Conservation (phyloP, 2,329 filamentous ascomycete genomes). For the Dactylellina haptotyla region DNA sequence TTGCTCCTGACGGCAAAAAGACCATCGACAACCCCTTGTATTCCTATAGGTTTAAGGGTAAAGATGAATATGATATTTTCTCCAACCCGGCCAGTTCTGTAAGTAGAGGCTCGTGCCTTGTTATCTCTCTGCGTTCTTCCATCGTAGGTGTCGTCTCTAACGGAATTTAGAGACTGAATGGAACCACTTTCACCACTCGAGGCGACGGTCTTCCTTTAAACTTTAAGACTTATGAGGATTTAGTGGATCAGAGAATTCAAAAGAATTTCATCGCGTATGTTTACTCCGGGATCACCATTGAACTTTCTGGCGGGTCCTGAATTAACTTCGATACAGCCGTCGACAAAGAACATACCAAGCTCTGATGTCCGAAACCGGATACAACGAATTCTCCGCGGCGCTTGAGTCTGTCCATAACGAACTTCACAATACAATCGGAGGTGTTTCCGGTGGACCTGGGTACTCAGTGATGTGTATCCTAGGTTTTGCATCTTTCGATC, state of each 20-base stretch:
- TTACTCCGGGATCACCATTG: not conserved
- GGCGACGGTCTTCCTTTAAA: slow-evolving; percentile 5
- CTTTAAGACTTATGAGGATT: not conserved
- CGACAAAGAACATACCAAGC: slow-evolving; percentile 55
- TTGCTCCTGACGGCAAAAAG: slow-evolving; percentile 35
- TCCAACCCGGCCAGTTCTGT: too few species aligned
- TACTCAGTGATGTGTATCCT: slow-evolving; percentile 57
- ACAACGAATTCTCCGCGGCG: slow-evolving; percentile 53
- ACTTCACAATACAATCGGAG: slow-evolving; percentile 53
- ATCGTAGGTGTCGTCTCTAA: too few species aligned
- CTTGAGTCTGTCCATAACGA: slow-evolving; percentile 57
- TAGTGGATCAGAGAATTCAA: slow-evolving; percentile 6
- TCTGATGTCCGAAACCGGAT: slow-evolving; percentile 52
- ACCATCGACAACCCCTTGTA: slow-evolving; percentile 28
- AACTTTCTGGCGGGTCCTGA: slow-evolving; percentile 14
- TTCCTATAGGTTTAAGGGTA: slow-evolving; percentile 3
- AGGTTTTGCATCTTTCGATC: slow-evolving; percentile 57
- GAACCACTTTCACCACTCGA: slow-evolving; percentile 16
- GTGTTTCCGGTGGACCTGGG: slow-evolving; percentile 14
- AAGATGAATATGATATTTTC: slow-evolving; percentile 1
- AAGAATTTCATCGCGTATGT: slow-evolving; percentile 19
- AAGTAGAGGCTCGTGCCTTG: too few species aligned
- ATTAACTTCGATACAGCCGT: slow-evolving; percentile 25
- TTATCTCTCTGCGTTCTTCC: too few species aligned
- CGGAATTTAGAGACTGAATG: slow-evolving; percentile 13